Evolutionary conservation across 2,329 filamentous ascomycete genomes (phyloP).

Genomic region (Colletotrichum cuscutae): DNA sequence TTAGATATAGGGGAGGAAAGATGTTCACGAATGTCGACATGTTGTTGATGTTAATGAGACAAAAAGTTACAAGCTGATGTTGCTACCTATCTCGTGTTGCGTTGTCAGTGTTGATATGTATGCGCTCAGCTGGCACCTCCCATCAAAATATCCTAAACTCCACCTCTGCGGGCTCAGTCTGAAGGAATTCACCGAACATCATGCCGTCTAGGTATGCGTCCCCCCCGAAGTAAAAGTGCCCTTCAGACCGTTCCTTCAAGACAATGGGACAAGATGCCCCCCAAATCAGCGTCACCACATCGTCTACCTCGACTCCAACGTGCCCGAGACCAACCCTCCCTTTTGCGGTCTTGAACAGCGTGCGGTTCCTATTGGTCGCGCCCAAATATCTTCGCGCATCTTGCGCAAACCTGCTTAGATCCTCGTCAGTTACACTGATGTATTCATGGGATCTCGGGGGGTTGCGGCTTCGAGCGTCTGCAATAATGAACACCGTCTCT

Average conservation of each 20-base stretch:
- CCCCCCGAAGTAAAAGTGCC: not conserved
- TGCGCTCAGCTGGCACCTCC: not conserved
- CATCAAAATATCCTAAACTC: too few relatives aligned
- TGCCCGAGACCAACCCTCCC: conserved; percentile 32
- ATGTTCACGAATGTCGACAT: not conserved
- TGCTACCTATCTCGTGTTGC: not conserved
- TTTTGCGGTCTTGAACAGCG: conserved; percentile 37
- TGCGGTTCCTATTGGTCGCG: conserved; percentile 5
- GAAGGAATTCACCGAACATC: not conserved
- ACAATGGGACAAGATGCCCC: not conserved
- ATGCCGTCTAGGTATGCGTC: not conserved
- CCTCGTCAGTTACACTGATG: not conserved
- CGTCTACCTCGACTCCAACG: too few relatives aligned
- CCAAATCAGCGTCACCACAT: not conserved
- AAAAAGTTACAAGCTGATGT: not conserved
- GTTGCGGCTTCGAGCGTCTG: not conserved
- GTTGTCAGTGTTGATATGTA: not conserved
- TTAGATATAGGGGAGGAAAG: not conserved
- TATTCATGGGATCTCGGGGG: not conserved
- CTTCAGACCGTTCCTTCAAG: not conserved
- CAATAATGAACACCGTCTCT: not conserved
- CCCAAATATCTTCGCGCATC: not conserved
- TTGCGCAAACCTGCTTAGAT: not conserved
- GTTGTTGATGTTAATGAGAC: not conserved
- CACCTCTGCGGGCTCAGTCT: not conserved